Percentiles rank a stretch among this genome's conserved stretches.
Evolutionary conservation across 169 alveolate genomes (phyloP).

Genomic region (Eimeria praecox): DNA sequence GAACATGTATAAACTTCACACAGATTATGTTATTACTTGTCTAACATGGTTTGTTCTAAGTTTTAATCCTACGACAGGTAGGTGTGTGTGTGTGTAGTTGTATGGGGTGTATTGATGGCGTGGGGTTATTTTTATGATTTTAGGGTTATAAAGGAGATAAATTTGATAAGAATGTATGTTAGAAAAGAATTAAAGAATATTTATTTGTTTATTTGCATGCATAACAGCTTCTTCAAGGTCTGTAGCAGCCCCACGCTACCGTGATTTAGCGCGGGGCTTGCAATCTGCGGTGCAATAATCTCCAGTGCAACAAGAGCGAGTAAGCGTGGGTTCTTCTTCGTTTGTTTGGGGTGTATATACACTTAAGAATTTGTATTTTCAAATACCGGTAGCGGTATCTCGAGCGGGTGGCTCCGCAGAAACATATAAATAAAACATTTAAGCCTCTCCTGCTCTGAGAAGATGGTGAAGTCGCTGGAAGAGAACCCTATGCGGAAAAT

Average conservation of each 20-base stretch:
- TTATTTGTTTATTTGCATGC: background rate
- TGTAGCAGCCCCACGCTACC: background rate
- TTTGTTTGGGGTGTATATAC: background rate
- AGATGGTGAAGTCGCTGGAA: conserved; percentile 78
- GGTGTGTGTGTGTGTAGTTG: too few relatives aligned
- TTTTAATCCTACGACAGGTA: too few relatives aligned
- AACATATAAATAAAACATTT: conserved; percentile 10
- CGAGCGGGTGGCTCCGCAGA: background rate
- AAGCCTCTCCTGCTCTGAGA: conserved; percentile 33
- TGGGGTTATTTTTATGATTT: too few relatives aligned
- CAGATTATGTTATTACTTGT: background rate
- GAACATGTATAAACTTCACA: background rate
- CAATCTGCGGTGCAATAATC: background rate
- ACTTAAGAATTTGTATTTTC: background rate
- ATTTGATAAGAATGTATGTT: too few relatives aligned
- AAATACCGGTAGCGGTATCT: conserved; percentile 22
- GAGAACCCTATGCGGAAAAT: conserved; percentile 99
- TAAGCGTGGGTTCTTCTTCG: background rate
- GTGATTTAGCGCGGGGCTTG: background rate
- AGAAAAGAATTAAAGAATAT: too few relatives aligned
- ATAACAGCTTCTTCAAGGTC: background rate
- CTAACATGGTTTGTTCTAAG: too few relatives aligned
- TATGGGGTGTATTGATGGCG: too few relatives aligned
- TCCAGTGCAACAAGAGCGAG: too few relatives aligned
- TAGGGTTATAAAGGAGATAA: too few relatives aligned